Conservation (phyloP, 106 monocot species). For the Ottelia alismoides region DNA sequence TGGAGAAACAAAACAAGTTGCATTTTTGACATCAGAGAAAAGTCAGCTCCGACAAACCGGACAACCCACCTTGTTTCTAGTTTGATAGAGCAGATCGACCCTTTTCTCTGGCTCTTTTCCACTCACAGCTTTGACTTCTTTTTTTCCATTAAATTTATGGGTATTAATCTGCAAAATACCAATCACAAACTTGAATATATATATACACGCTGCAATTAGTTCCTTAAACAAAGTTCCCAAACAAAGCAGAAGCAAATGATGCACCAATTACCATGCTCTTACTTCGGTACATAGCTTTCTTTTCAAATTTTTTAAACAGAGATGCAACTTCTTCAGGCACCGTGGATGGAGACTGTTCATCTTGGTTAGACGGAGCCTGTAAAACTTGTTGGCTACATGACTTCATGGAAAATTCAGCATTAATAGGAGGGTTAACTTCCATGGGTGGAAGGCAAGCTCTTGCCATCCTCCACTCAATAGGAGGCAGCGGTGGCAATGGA, state of each 20-base stretch:
- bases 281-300: not conserved
- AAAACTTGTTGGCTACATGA: not conserved
- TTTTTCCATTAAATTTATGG: slow-evolving; percentile 16
- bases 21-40: no score
- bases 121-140: slow-evolving; percentile 8
- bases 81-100: slow-evolving; percentile 56
- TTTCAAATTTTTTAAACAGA: no score
- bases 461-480: slow-evolving; percentile 59
- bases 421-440: slow-evolving; percentile 7
- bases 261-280: not conserved
- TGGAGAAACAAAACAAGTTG: no score
- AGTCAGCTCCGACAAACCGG: no score
- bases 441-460: slow-evolving; percentile 14
- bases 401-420: slow-evolving; percentile 8
- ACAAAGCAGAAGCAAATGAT: not conserved
- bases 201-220: not conserved
- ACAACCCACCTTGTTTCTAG: slow-evolving; percentile 81
- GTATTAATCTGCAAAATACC: slow-evolving; percentile 15
- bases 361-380: not conserved
- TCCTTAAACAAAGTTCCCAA: not conserved
- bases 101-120: slow-evolving; percentile 30
- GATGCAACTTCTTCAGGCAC: no score
- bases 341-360: not conserved
- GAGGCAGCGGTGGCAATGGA: slow-evolving; percentile 84
- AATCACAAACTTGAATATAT: not conserved